Conservation (phyloP, 2,329 filamentous ascomycete genomes). For the Falciphora oryzae region DNA sequence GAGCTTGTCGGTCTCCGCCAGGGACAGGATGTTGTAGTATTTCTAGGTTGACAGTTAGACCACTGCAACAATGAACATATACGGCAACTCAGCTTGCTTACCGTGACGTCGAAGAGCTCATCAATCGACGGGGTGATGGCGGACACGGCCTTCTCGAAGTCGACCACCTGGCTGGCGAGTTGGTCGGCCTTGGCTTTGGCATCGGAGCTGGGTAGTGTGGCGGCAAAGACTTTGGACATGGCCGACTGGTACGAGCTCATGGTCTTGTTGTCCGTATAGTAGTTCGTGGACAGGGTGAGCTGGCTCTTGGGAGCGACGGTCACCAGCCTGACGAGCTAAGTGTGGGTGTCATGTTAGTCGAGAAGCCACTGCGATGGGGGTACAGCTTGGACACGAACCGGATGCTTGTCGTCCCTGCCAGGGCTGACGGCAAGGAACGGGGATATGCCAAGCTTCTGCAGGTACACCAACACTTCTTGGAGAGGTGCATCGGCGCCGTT, state of each 20-base stretch:
- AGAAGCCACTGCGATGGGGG: not conserved
- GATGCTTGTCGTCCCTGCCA: constrained; percentile 12
- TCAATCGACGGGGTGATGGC: constrained; percentile 45
- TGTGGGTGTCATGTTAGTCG: not conserved
- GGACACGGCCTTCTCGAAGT: constrained; percentile 48
- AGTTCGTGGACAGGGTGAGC: constrained; percentile 4
- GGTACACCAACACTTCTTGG: constrained; percentile 26
- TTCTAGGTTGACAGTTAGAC: constrained; percentile 34
- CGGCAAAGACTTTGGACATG: constrained; percentile 2
- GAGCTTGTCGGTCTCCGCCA: constrained; percentile 41
- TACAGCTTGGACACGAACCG: constrained; percentile 1
- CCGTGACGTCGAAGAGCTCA: constrained; percentile 3
- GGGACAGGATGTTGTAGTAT: constrained; percentile 49
- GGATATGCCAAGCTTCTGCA: constrained; percentile 31
- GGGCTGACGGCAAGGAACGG: constrained; percentile 14
- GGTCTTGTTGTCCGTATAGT: constrained; percentile 4
- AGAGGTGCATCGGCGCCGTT: not conserved
- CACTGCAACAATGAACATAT: not conserved
- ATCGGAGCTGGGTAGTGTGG: not conserved
- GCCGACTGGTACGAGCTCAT: not conserved
- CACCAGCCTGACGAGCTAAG: not conserved
- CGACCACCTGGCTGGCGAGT: constrained; percentile 32
- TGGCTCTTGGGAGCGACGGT: not conserved
- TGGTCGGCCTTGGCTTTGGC: not conserved
- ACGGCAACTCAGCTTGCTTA: not conserved